Percentiles rank a stretch among this genome's conserved stretches.
Evolutionary conservation across 2,329 filamentous ascomycete species (phyloP).

Genomic region (Diplocarpon mali): DNA sequence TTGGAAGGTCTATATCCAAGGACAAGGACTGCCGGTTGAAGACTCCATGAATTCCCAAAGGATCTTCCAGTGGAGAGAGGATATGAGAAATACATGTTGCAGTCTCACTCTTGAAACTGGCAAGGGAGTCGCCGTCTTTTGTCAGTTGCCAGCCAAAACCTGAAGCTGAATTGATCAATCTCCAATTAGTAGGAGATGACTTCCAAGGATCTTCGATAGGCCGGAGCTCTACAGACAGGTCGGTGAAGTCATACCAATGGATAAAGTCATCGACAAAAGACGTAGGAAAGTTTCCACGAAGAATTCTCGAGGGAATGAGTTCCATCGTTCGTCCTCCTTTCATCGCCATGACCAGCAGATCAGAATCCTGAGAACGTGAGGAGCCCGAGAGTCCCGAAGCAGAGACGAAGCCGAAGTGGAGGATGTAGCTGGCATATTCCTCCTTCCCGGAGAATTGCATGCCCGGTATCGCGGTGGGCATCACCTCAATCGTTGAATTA

Average conservation of each 20-base stretch:
- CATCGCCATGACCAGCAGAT: slow-evolving; percentile 1
- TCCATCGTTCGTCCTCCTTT: slow-evolving; percentile 4
- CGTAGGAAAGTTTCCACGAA: slow-evolving; percentile 4
- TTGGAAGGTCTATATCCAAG: slow-evolving; percentile 33
- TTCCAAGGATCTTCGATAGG: slow-evolving; percentile 5
- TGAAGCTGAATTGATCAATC: background rate
- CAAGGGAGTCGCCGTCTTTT: slow-evolving; percentile 2
- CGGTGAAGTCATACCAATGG: slow-evolving; percentile 8
- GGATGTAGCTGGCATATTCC: slow-evolving; percentile 3
- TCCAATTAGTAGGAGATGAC: slow-evolving; percentile 5
- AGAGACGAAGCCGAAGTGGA: slow-evolving; percentile 5
- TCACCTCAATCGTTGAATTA: slow-evolving; percentile 25
- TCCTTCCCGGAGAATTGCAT: slow-evolving; percentile 10
- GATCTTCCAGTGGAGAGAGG: slow-evolving; percentile 30
- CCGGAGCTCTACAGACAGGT: slow-evolving; percentile 1
- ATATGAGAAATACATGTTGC: slow-evolving; percentile 13
- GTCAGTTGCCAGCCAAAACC: background rate
- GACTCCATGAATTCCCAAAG: slow-evolving; percentile 28
- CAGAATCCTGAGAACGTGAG: background rate
- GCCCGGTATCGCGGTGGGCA: slow-evolving; percentile 22
- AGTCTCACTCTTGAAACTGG: slow-evolving; percentile 8
- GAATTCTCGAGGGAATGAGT: slow-evolving; percentile 7
- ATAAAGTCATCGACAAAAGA: slow-evolving; percentile 8
- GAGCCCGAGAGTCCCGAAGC: background rate
- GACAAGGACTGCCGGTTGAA: slow-evolving; percentile 7